Base-by-base conservation (phyloP, 768 basidiomycete species). In the Psilocybe cyanescens region DNA sequence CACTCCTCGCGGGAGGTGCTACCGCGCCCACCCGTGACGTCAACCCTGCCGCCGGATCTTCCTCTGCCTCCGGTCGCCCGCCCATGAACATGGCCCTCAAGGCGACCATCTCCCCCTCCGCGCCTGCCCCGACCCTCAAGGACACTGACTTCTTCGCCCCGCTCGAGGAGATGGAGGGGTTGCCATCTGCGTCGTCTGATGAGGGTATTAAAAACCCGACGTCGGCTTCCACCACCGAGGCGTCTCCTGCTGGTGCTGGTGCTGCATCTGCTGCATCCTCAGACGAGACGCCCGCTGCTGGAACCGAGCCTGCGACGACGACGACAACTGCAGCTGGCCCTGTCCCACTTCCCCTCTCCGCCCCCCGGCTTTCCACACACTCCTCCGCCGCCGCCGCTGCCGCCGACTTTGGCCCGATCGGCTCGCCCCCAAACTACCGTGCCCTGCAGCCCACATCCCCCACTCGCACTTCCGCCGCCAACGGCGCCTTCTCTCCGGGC, bases 341-440 rank as follows among this genome's bases (percentile, higher is more conserved):
- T 2, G 77, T 78, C 11, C 79, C 84, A 1, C 79, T 88, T 31
- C 87, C 88, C 0, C 76, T 83, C 30, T 86, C 81, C 33, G 83
- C 82, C 0, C 86, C 85, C 11, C 86, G 85, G 39, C 76, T 81
- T 29, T 75, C 82, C 48, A 71, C 75, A 7, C 74, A 77, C 49
- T 64, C 79, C 35, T 71, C 77, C 55, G 70, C 78, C 56, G 71
- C 79, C 48, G 91, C 79, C 33, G 71, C 78, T 55, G 70, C 78
- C 55, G 72, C 78, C 50, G 91, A 91, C 70, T 88, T 91, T 67
- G 92, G 92, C 8, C 91, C 93, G 14, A 92, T 94, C 62, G 93
- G 93, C 2, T 92, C 91, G 3, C 90, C 92, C 8, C 89, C 93
- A 1, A 82, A 74, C 53, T 76, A 77, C 44, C 70, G 74, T 17